phyloP scores from a whole-genome alignment of 768 basidiomycete species.

The Tulasnella sp. region DNA sequence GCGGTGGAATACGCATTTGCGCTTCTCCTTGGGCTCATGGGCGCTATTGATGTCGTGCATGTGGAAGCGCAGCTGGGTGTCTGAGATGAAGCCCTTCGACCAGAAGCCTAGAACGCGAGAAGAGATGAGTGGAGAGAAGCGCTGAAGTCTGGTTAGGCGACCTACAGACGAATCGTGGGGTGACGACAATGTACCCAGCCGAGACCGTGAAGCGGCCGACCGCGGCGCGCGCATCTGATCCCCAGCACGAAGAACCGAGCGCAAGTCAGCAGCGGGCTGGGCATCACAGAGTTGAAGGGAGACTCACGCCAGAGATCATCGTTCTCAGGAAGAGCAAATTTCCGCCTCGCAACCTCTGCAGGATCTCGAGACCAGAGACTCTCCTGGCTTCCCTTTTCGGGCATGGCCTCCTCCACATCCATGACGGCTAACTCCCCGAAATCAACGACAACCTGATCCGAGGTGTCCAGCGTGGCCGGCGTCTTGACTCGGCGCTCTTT shows the following conservation, averaged over 20 bases:
- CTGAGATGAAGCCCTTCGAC: constrained; percentile 41
- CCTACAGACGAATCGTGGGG: constrained; percentile 39
- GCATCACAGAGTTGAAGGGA: neutral
- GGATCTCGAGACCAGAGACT: neutral
- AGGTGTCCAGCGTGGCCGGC: constrained; percentile 19
- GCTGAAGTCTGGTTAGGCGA: neutral
- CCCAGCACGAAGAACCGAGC: neutral
- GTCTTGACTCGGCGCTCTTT: constrained; percentile 11
- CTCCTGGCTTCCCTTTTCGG: neutral
- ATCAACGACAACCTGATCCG: constrained; percentile 26
- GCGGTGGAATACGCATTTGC: constrained; percentile 35
- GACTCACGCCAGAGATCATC: constrained; percentile 38
- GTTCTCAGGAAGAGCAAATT: constrained; percentile 39
- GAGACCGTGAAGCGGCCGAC: constrained; percentile 35
- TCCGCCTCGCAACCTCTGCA: constrained; percentile 27
- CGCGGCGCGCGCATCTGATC: neutral
- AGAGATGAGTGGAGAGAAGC: neutral
- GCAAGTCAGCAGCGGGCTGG: neutral
- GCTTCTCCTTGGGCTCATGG: constrained; percentile 29
- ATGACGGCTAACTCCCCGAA: constrained; percentile 28
- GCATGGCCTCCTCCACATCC: constrained; percentile 12
- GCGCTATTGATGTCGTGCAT: constrained; percentile 43
- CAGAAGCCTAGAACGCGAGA: constrained; percentile 42
- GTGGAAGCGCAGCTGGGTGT: constrained; percentile 46
- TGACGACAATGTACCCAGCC: constrained; percentile 47